phyloP scores from a whole-genome alignment of 2,329 filamentous ascomycete species.

The Lasiodiplodia sp. region DNA sequence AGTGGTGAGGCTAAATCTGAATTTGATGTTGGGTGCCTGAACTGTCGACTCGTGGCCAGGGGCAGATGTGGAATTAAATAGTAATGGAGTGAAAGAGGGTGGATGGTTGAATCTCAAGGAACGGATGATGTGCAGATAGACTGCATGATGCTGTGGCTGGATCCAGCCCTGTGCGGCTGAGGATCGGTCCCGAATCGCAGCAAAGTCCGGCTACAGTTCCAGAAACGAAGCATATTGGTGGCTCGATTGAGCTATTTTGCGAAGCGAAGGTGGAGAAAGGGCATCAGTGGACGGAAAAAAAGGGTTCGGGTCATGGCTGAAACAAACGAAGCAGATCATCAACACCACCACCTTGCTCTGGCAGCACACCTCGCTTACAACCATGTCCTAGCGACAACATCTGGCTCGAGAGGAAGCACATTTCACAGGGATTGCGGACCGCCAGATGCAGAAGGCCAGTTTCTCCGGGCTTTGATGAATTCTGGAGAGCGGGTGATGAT shows the following conservation, averaged over 20 bases:
- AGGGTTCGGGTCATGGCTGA: constrained; percentile 5
- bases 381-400: neutral
- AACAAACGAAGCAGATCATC: neutral
- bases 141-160: neutral
- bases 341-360: neutral
- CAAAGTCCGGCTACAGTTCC: neutral
- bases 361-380: neutral
- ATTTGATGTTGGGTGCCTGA: no score
- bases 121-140: neutral
- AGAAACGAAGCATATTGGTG: no score
- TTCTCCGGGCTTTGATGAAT: constrained; percentile 24
- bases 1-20: no score
- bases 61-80: no score
- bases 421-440: no score
- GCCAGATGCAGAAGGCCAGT: neutral
- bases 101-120: neutral
- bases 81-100: neutral
- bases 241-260: neutral
- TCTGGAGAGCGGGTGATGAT: constrained; percentile 21
- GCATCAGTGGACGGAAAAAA: constrained; percentile 14
- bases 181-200: neutral
- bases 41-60: no score
- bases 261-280: neutral
- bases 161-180: neutral
- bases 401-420: neutral